Evolutionary conservation across 2,329 filamentous ascomycete species (phyloP).

Genomic region (Fusarium torulosum): DNA sequence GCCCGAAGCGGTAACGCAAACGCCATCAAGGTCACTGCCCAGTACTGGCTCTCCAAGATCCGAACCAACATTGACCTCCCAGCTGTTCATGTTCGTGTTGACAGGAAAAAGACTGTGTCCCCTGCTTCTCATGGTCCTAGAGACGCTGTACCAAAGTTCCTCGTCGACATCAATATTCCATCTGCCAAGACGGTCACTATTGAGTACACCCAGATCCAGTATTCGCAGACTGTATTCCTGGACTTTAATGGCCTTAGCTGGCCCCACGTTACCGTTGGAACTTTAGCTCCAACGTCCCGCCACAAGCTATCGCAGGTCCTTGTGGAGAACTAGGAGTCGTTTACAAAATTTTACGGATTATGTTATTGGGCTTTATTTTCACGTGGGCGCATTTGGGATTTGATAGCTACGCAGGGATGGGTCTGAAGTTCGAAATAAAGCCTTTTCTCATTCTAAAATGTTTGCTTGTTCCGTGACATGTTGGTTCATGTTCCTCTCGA

Average conservation of each 20-base stretch:
- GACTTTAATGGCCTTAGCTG: slow-evolving; percentile 4
- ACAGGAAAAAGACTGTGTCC: slow-evolving; percentile 18
- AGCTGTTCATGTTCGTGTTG: not conserved
- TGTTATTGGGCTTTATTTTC: too few relatives aligned
- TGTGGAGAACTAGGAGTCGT: not conserved
- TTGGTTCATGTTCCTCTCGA: too few relatives aligned
- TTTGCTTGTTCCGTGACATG: too few relatives aligned
- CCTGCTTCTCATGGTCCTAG: slow-evolving; percentile 8
- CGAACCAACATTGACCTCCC: slow-evolving; percentile 35
- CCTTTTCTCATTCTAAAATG: too few relatives aligned
- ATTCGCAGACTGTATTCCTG: slow-evolving; percentile 7
- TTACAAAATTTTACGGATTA: not conserved
- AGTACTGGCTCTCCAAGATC: slow-evolving; percentile 42
- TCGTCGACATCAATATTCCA: slow-evolving; percentile 19
- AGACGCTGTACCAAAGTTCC: slow-evolving; percentile 35
- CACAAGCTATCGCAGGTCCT: slow-evolving; percentile 15
- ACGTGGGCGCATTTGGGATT: too few relatives aligned
- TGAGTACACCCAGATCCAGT: slow-evolving; percentile 4
- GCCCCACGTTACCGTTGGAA: slow-evolving; percentile 33
- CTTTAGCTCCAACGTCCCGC: slow-evolving; percentile 25
- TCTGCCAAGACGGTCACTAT: slow-evolving; percentile 29
- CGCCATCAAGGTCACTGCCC: slow-evolving; percentile 17
- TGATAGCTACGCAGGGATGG: too few relatives aligned
- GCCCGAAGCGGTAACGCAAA: slow-evolving; percentile 38
- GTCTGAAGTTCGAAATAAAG: too few relatives aligned